Evolutionary conservation across 2,329 filamentous ascomycete species (phyloP), one percentile per base, ranked within the genome.

Genomic region (Colletotrichum siamense): DNA sequence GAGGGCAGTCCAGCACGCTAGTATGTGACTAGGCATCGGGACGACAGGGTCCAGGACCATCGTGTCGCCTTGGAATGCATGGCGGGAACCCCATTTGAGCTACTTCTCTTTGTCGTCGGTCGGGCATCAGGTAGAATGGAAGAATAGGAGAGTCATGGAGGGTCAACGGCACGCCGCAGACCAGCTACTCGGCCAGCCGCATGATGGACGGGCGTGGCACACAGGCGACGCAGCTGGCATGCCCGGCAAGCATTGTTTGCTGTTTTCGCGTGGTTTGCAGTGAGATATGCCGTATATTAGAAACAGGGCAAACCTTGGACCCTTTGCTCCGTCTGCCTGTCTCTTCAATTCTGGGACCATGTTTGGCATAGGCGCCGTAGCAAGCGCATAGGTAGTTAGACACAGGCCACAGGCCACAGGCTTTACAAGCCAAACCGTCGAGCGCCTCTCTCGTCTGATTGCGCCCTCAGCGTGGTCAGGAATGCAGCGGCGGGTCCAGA

Each of bases 141-240:
- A 36, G 16, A 36, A 15, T 10, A 34, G 16, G 13, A 49, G 24
- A 26, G 34, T 44, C 49, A 63, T 34, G 16, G 18, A 49, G 24
- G 22, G 34, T 44, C 49, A 63, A 73, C 52, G 70, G 70, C 73
- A 73, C 22, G 59, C 70, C 22, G 70, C 73, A 73, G 70, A 24
- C 44, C 57, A 69, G 70, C 57, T 73, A 18, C 64, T 73, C 70
- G 57, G 74, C 34, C 64, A 73, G 74, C 70, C 59, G 70, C 74
- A 75, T 73, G 15, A 57, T 16, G 39, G 30, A 55, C 39, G 32
- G 65, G 26, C 32, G n/a, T 62, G 55, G 64, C 44, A 59, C 16
- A 18, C 28, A 8, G 32, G 32, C 26, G 13, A 55, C 39, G 63
- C 18, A 65, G 59, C 34, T 52, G 44, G 44, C 44, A 52, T 52